A percentile compares a stretch with the other conserved stretches of the same genome.
These are phyloP conservation scores for Metarhizium robertsii DNA, from an alignment of 2,329 filamentous ascomycete genomes.

Conservation along the genomic window DNA sequence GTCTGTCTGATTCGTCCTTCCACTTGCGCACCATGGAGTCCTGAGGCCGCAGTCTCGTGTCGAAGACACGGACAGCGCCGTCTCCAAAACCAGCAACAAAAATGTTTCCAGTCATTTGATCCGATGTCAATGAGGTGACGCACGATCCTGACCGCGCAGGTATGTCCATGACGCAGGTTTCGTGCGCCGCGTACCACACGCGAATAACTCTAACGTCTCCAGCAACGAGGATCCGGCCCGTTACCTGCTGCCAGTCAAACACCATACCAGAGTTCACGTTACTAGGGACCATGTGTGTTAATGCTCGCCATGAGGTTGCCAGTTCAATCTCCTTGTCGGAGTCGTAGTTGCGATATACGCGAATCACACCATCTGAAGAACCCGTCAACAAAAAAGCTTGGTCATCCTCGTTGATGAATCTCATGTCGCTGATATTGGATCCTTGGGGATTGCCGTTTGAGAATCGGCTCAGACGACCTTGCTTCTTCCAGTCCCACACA, in stretches of 20 bases:
- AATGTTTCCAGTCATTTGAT: constrained; percentile 94
- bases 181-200: constrained; percentile 90
- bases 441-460: constrained; percentile 89
- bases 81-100: constrained; percentile 97
- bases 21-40: constrained; percentile 94
- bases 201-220: constrained; percentile 93
- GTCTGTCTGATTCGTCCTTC: constrained; percentile 77
- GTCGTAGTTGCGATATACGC: constrained; percentile 90
- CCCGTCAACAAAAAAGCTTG: constrained; percentile 91
- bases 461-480: constrained; percentile 69
- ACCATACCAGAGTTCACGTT: constrained; percentile 93
- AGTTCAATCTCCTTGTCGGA: constrained; percentile 67
- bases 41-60: constrained; percentile 73
- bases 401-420: constrained; percentile 98
- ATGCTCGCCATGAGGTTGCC: constrained; percentile 80
- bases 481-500: constrained; percentile 88
- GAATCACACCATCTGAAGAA: constrained; percentile 87
- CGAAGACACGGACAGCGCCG: constrained; percentile 87
- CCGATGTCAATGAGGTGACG: constrained; percentile 90
- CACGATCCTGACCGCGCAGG: constrained; percentile 90
- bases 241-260: constrained; percentile 98
- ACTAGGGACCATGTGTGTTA: constrained; percentile 89
- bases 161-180: constrained; percentile 89
- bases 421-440: constrained; percentile 87
- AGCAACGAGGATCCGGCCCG: constrained; percentile 86